These are phyloP conservation scores for Neocucurbitaria cava DNA, from an alignment of 2,329 filamentous ascomycete genomes.

Conservation along the genomic window DNA sequence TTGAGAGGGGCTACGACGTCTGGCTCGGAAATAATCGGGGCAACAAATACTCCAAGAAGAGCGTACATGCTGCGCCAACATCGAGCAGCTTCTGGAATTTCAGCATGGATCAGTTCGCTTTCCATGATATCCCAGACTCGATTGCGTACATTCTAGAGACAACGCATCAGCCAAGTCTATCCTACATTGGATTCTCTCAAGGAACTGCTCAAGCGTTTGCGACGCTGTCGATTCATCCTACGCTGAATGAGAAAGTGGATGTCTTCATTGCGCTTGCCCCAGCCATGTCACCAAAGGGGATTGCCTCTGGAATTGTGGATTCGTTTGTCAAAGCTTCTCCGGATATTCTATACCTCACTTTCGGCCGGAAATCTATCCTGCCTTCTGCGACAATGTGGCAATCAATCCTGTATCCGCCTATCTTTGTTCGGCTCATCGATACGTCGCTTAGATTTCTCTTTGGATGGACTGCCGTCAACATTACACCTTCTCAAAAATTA, in stretches of 20 bases:
- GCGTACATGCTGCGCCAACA: slow-evolving; percentile 74
- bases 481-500: slow-evolving; percentile 84
- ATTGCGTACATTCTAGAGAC: slow-evolving; percentile 90
- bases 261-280: slow-evolving; percentile 96
- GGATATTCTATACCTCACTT: slow-evolving; percentile 88
- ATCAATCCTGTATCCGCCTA: slow-evolving; percentile 89
- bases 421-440: slow-evolving; percentile 90
- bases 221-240: slow-evolving; percentile 87
- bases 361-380: slow-evolving; percentile 88
- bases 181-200: slow-evolving; percentile 97
- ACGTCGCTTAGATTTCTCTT: slow-evolving; percentile 82
- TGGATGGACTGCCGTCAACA: slow-evolving; percentile 86
- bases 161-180: slow-evolving; percentile 82
- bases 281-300: slow-evolving; percentile 92
- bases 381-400: slow-evolving; percentile 98
- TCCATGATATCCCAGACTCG: slow-evolving; percentile 94
- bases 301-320: slow-evolving; percentile 90
- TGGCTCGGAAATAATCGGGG: slow-evolving; percentile 98
- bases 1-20: slow-evolving; percentile 92
- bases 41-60: slow-evolving; percentile 99
- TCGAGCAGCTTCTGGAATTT: slow-evolving; percentile 92
- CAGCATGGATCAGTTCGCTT: slow-evolving; percentile 97
- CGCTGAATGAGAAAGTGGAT: slow-evolving; percentile 89
- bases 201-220: slow-evolving; percentile 97
- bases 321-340: slow-evolving; percentile 93